Evolutionary conservation across 805 yeast genomes (phyloP).

Genomic region (Torulaspora quercuum): DNA sequence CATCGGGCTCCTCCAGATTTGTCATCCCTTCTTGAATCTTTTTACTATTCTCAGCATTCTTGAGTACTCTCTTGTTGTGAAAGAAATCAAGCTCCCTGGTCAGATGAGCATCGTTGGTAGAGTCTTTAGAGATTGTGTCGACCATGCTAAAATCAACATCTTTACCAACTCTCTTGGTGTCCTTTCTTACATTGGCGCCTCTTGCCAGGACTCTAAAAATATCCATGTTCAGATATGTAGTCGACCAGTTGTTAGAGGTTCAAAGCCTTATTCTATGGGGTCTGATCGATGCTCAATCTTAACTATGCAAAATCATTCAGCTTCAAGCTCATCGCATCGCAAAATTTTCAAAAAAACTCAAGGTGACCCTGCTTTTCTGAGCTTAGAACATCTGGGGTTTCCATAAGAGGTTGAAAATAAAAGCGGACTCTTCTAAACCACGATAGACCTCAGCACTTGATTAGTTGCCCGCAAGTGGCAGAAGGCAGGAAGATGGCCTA

Average conservation of each 20-base stretch:
- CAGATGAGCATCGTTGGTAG: conserved; percentile 45
- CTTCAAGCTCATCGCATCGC: conserved; percentile 8
- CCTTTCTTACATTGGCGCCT: conserved; percentile 75
- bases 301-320: neutral
- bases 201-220: conserved; percentile 79
- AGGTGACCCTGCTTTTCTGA: neutral
- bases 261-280: too few relatives aligned
- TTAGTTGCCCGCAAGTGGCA: too few relatives aligned
- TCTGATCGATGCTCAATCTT: too few relatives aligned
- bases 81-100: conserved; percentile 83
- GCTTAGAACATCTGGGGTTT: too few relatives aligned
- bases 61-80: conserved; percentile 47
- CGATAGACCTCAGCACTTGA: too few relatives aligned
- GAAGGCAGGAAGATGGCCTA: too few relatives aligned
- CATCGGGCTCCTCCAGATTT: conserved; percentile 32
- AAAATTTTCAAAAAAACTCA: conserved; percentile 5
- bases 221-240: conserved; percentile 64
- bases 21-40: conserved; percentile 21
- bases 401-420: too few relatives aligned
- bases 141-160: conserved; percentile 27
- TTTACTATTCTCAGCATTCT: conserved; percentile 26
- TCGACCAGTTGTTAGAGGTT: too few relatives aligned
- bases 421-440: too few relatives aligned
- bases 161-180: conserved; percentile 28
- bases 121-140: conserved; percentile 21